These are phyloP conservation scores for Chenopodium berlandieri DNA, from an alignment of 148 eudicot genomes.

Conservation along the genomic window DNA sequence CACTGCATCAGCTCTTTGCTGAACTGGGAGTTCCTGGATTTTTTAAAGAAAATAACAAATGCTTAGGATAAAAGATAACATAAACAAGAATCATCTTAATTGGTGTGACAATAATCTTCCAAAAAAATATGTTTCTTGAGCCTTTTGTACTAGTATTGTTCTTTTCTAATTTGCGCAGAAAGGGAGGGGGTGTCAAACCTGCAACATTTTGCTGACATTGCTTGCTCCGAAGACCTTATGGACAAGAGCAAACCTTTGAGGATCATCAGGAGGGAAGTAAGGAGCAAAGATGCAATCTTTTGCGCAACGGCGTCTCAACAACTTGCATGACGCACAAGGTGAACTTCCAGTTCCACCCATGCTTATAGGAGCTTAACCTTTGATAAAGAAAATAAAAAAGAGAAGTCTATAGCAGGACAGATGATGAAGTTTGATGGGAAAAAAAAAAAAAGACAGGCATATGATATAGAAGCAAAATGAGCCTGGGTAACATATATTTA, in stretches of 20 bases:
- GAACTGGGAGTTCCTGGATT: slow-evolving; percentile 65
- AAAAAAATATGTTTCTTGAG: not conserved
- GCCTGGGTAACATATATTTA: slow-evolving; percentile 16
- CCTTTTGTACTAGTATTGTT: not conserved
- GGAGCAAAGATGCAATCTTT: slow-evolving; percentile 93
- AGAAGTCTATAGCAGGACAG: slow-evolving; percentile 1
- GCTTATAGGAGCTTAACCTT: slow-evolving; percentile 1
- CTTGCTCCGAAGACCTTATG: slow-evolving; percentile 96
- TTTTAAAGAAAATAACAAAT: not conserved
- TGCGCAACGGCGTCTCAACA: slow-evolving; percentile 81
- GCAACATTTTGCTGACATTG: slow-evolving; percentile 91
- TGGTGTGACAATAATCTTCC: not conserved
- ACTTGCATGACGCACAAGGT: slow-evolving; percentile 94
- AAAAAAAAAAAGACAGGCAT: not conserved
- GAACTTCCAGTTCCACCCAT: slow-evolving; percentile 36
- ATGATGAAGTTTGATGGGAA: not conserved
- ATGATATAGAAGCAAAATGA: slow-evolving; percentile 29
- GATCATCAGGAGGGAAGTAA: slow-evolving; percentile 82
- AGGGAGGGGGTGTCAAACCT: slow-evolving; percentile 36
- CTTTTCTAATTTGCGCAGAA: no score
- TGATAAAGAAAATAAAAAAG: not conserved
- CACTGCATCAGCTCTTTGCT: slow-evolving; percentile 81
- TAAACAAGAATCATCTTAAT: not conserved
- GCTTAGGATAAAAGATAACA: not conserved
- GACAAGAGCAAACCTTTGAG: slow-evolving; percentile 84